Evolutionary conservation across 2,329 filamentous ascomycete species (phyloP).

Genomic region (Leptoxyphium fumago): DNA sequence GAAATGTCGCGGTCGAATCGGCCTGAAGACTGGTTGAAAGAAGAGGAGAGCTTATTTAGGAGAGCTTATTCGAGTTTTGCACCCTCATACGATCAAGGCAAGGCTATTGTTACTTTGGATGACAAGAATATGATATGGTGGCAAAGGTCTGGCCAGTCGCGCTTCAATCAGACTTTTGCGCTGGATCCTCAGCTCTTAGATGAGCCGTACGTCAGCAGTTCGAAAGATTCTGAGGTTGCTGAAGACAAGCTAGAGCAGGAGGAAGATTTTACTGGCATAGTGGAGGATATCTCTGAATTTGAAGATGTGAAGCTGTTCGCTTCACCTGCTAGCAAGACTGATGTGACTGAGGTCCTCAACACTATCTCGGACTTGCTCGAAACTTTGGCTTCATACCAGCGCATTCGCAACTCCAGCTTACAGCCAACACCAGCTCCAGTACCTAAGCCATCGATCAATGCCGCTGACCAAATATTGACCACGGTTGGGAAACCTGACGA

Average conservation of each 20-base stretch:
- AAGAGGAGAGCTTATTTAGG: constrained; percentile 58
- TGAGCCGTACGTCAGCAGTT: constrained; percentile 15
- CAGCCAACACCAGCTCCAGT: constrained; percentile 38
- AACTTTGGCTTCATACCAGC: constrained; percentile 63
- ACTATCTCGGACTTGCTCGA: constrained; percentile 64
- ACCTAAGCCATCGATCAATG: constrained; percentile 29
- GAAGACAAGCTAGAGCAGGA: constrained; percentile 2
- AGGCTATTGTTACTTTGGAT: constrained; percentile 52
- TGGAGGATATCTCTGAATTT: constrained; percentile 13
- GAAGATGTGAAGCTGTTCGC: constrained; percentile 8
- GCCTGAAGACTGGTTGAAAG: constrained; percentile 36
- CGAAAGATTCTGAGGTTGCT: constrained; percentile 5
- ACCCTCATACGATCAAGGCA: constrained; percentile 58
- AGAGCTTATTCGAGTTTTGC: constrained; percentile 70
- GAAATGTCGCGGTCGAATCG: constrained; percentile 24
- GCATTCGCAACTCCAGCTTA: constrained; percentile 58
- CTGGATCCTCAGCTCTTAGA: constrained; percentile 29
- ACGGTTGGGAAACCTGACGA: constrained; percentile 45
- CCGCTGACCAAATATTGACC: constrained; percentile 47
- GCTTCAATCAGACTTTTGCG: constrained; percentile 50
- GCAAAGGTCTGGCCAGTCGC: constrained; percentile 53
- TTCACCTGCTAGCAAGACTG: constrained; percentile 18
- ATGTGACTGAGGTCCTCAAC: constrained; percentile 39
- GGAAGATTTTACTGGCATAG: constrained; percentile 14
- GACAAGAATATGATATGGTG: constrained; percentile 60